Conservation (phyloP, 345 rosid genomes). For the Citrus cavaleriei region DNA sequence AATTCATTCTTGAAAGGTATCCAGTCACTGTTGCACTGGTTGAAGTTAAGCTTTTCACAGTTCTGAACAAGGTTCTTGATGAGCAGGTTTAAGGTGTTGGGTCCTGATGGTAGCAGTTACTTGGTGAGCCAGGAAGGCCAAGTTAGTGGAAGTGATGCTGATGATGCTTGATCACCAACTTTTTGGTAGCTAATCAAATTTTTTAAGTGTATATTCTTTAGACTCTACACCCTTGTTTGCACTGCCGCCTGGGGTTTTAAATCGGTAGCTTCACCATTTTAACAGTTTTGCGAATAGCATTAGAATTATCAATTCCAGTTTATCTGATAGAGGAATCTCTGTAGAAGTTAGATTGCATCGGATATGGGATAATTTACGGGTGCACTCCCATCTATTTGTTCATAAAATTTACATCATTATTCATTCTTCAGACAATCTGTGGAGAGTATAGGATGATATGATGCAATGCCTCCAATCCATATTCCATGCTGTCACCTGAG, state of each 20-base stretch:
- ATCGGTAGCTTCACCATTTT: not conserved
- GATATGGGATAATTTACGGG: not conserved
- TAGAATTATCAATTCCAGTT: not conserved
- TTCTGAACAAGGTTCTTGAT: conserved; percentile 7
- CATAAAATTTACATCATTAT: not conserved
- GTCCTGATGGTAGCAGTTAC: conserved; percentile 53
- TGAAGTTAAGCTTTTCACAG: not conserved
- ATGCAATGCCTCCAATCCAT: no score
- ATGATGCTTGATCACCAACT: conserved; percentile 28
- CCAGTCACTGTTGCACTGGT: not conserved
- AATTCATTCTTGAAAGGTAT: conserved; percentile 72
- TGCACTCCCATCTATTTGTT: not conserved
- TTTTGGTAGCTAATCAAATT: not conserved
- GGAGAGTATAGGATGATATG: no score
- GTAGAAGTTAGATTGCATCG: not conserved
- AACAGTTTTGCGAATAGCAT: not conserved
- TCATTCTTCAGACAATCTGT: not conserved
- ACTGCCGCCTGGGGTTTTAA: not conserved
- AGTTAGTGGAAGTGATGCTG: conserved; percentile 47
- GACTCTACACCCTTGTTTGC: not conserved
- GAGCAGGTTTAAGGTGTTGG: conserved; percentile 67
- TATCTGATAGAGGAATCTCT: not conserved
- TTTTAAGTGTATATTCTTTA: conserved; percentile 21
- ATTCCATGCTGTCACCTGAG: not conserved
- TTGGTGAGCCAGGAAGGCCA: conserved; percentile 36